Conservation (phyloP, 768 basidiomycete genomes). For the Chalciporus pseudorubinellus region DNA sequence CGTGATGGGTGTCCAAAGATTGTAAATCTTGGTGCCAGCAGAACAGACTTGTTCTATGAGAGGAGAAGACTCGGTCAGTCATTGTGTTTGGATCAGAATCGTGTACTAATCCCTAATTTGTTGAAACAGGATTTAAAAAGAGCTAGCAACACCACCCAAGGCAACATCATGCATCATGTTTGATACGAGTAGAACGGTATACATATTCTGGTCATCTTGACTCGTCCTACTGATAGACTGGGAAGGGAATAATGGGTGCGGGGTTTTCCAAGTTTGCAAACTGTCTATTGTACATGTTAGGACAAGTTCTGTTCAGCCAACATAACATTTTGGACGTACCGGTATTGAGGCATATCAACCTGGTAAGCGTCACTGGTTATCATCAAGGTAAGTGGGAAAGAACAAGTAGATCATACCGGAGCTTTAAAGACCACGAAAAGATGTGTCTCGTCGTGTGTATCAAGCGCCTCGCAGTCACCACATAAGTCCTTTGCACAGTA, state of each 20-base stretch:
- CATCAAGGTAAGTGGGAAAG: neutral
- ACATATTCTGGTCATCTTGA: neutral
- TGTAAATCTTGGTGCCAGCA: constrained; percentile 91
- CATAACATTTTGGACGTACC: constrained; percentile 39
- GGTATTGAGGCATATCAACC: constrained; percentile 74
- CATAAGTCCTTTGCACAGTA: constrained; percentile 90
- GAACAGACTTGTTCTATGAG: constrained; percentile 92
- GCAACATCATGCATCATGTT: neutral
- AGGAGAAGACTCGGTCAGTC: constrained; percentile 71
- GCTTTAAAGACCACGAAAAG: constrained; percentile 89
- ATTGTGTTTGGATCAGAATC: constrained; percentile 11
- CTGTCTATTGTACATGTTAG: constrained; percentile 35
- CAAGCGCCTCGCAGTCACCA: constrained; percentile 72
- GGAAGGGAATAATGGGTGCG: constrained; percentile 60
- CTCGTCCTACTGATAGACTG: constrained; percentile 49
- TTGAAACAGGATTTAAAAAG: constrained; percentile 32
- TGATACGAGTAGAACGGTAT: constrained; percentile 6
- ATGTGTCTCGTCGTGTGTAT: constrained; percentile 80
- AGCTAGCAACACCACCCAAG: constrained; percentile 17
- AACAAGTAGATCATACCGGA: constrained; percentile 42
- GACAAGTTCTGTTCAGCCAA: neutral
- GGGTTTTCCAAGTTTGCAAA: constrained; percentile 60
- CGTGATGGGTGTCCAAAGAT: constrained; percentile 98
- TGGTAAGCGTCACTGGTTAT: constrained; percentile 27
- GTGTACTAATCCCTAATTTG: neutral